Evolutionary conservation across 2,329 filamentous ascomycete genomes (phyloP).

Genomic region (Talaromyces atroroseus): DNA sequence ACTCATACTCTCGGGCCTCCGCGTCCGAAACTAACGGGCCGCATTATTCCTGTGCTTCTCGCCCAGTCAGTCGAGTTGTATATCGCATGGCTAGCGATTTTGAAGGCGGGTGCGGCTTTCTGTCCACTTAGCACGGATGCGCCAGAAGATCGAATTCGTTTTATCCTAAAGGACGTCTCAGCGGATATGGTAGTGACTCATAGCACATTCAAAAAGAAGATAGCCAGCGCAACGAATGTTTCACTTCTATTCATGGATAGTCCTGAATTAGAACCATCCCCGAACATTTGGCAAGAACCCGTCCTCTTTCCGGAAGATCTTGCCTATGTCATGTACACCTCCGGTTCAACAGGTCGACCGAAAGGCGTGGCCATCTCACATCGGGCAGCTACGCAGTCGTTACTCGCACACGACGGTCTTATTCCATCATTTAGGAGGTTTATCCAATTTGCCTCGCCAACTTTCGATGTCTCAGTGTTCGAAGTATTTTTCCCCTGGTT

Average conservation of each 20-base stretch:
- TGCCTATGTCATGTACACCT: slow-evolving; percentile 92
- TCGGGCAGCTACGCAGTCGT: slow-evolving; percentile 69
- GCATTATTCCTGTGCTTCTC: slow-evolving; percentile 68
- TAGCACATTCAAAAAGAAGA: slow-evolving; percentile 18
- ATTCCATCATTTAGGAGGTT: slow-evolving; percentile 74
- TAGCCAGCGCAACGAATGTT: slow-evolving; percentile 19
- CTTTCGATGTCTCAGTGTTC: slow-evolving; percentile 91
- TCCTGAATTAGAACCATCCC: slow-evolving; percentile 9
- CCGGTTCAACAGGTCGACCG: slow-evolving; percentile 79
- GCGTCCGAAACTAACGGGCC: slow-evolving; percentile 9
- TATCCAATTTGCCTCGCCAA: slow-evolving; percentile 85
- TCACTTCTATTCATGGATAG: slow-evolving; percentile 21
- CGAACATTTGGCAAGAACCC: slow-evolving; percentile 5
- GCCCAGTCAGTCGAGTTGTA: slow-evolving; percentile 75
- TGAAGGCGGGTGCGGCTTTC: slow-evolving; percentile 79
- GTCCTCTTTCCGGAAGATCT: slow-evolving; percentile 36
- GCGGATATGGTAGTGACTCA: slow-evolving; percentile 65
- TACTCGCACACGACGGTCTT: slow-evolving; percentile 73
- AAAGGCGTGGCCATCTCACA: slow-evolving; percentile 86
- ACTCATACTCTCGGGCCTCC: slow-evolving; percentile 21
- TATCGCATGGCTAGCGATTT: slow-evolving; percentile 66
- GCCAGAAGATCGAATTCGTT: slow-evolving; percentile 68
- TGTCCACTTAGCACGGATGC: slow-evolving; percentile 77
- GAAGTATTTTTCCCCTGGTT: slow-evolving; percentile 88
- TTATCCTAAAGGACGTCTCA: slow-evolving; percentile 72